Conservation (phyloP, 2,329 filamentous ascomycete genomes). For the Rhytidhysteron rufulum region DNA sequence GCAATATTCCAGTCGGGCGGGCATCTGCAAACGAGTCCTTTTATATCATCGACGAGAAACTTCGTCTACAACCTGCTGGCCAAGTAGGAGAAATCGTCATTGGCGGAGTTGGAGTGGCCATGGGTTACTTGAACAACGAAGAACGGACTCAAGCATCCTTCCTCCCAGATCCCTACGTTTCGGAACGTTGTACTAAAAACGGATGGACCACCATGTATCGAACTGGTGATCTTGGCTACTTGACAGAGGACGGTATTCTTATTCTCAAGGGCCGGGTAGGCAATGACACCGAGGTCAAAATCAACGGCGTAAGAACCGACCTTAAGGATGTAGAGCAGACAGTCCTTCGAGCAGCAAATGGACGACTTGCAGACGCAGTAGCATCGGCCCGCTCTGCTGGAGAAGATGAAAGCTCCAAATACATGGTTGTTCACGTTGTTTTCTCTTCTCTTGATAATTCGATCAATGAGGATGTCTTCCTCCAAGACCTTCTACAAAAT, state of each 20-base stretch:
- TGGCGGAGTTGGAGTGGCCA: conserved; percentile 30
- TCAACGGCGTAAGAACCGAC: conserved; percentile 36
- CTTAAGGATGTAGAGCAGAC: conserved; percentile 34
- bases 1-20: too few relatives aligned
- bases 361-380: not conserved
- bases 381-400: not conserved
- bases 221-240: conserved; percentile 37
- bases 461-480: too few relatives aligned
- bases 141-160: conserved; percentile 16
- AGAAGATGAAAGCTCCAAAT: too few relatives aligned
- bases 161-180: not conserved
- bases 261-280: conserved; percentile 10
- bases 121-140: conserved; percentile 30
- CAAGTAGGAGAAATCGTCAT: conserved; percentile 38
- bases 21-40: not conserved
- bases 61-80: not conserved
- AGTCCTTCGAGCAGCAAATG: conserved; percentile 18
- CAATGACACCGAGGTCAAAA: conserved; percentile 6
- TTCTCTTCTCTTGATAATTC: too few relatives aligned
- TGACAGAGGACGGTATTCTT: conserved; percentile 9
- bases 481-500: too few relatives aligned
- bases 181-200: not conserved
- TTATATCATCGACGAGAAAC: conserved; percentile 1
- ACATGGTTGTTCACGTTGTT: too few relatives aligned
- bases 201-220: conserved; percentile 28